phyloP scores from a whole-genome alignment of 257 asterid species.

The Nicotiana benthamiana region DNA sequence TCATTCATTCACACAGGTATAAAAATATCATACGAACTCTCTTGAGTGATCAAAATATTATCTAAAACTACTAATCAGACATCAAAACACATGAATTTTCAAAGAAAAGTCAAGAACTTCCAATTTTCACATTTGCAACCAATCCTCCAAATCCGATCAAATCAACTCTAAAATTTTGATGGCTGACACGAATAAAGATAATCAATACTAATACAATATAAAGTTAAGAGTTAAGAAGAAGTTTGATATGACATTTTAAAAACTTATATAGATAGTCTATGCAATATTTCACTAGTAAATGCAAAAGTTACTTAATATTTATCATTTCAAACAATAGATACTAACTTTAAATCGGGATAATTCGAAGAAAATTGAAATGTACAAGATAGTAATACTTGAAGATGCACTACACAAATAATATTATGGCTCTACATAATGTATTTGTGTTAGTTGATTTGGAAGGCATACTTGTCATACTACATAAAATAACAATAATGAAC shows the following conservation, averaged over 20 bases:
- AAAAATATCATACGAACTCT: too few relatives aligned
- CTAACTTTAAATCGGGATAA: background rate
- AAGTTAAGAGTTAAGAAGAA: background rate
- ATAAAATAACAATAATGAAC: background rate
- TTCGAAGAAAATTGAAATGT: background rate
- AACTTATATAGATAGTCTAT: background rate
- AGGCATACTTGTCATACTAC: background rate
- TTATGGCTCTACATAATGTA: background rate
- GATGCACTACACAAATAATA: background rate
- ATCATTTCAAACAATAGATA: background rate
- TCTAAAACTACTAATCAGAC: too few relatives aligned
- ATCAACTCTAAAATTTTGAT: too few relatives aligned
- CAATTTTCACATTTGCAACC: too few relatives aligned
- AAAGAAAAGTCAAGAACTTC: too few relatives aligned
- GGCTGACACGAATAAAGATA: too few relatives aligned
- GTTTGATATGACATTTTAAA: background rate
- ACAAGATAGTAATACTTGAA: background rate
- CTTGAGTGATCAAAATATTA: too few relatives aligned
- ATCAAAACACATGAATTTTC: too few relatives aligned
- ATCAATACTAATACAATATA: background rate
- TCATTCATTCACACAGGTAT: too few relatives aligned
- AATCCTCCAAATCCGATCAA: too few relatives aligned
- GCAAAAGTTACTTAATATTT: background rate
- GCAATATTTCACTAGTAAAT: background rate
- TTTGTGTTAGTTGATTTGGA: background rate